Conservation (phyloP, 345 rosid genomes). For the Jatropha curcas region DNA sequence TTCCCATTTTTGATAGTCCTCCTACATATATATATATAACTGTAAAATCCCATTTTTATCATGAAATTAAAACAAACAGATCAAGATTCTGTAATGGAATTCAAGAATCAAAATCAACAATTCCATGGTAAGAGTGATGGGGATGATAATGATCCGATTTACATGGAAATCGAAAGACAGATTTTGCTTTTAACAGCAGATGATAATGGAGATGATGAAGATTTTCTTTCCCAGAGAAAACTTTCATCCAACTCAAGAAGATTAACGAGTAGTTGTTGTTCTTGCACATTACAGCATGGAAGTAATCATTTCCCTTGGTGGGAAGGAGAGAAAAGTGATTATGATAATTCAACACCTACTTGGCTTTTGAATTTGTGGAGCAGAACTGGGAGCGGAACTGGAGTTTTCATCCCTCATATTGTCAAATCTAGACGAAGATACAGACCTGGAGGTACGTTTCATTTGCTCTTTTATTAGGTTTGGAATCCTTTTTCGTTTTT, state of each 20-base stretch:
- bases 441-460: constrained; percentile 23
- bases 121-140: constrained; percentile 8
- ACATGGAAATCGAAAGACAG: constrained; percentile 40
- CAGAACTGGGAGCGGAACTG: constrained; percentile 42
- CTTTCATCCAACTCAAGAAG: neutral
- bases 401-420: constrained; percentile 52
- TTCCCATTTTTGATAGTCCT: neutral
- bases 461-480: too few species aligned
- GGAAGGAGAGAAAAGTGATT: constrained; percentile 1
- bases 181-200: constrained; percentile 50
- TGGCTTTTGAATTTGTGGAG: constrained; percentile 33
- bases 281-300: constrained; percentile 25
- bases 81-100: constrained; percentile 12
- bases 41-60: neutral
- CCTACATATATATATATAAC: constrained; percentile 10
- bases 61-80: neutral
- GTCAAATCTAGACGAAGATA: constrained; percentile 17
- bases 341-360: constrained; percentile 15
- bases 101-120: neutral
- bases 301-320: constrained; percentile 26
- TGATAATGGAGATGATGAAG: constrained; percentile 26
- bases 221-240: neutral
- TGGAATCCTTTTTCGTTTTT: too few species aligned
- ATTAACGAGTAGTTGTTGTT: neutral
- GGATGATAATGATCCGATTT: constrained; percentile 43